Base-by-base conservation (phyloP, 2,329 filamentous ascomycete species). In the Aspergillus japonicus region DNA sequence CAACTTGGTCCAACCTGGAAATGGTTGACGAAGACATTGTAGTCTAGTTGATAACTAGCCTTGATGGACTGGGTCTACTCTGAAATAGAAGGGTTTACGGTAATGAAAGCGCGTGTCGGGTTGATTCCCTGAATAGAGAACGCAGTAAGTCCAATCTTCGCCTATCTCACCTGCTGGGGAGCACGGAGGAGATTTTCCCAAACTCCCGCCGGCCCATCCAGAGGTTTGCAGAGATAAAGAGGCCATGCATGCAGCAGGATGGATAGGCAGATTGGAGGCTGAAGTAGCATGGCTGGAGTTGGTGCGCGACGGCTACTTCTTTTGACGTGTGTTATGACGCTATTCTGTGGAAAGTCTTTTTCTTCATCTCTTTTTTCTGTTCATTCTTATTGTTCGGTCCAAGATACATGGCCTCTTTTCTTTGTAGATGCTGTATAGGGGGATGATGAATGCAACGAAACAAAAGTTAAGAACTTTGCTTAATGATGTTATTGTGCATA, bases 101-200 rank as follows among this genome's bases (percentile, higher is more conserved):
- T 71, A 62, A 71, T 64, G 65, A 70, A 64, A 63, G 66, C 68
- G 69, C 62, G 64, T 65, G 66, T 69, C 61, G 64, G 66, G 54
- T 68, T 68, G 67, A 66, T 66, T 63, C 68, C 71, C 68, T 64
- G 63, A 62, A 68, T 73, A 73, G 71, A 74, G 69, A 68, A 69
- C 67, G 66, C 66, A 66, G 62, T 65, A 62, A 66, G 58, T 68
- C 64, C 54, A 63, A 62, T 62, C 53, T 56, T 57, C 62, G 50
- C 59, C 61, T 58, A 56, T 58, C 50, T 58, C 56, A 53, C 58
- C 57, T 62, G 57, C 58, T 62, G 60, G 33, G 23, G 58, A 48
- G 47, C 51, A 59, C 47, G 19, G 59, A 58, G 44, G 50, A 54
- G 48, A 26, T 42, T 44, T 47, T 63, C 57, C 26, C 26, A 8